These are phyloP conservation scores for Phanerodontia chrysosporium DNA, from an alignment of 768 basidiomycete species.

Conservation along the genomic window DNA sequence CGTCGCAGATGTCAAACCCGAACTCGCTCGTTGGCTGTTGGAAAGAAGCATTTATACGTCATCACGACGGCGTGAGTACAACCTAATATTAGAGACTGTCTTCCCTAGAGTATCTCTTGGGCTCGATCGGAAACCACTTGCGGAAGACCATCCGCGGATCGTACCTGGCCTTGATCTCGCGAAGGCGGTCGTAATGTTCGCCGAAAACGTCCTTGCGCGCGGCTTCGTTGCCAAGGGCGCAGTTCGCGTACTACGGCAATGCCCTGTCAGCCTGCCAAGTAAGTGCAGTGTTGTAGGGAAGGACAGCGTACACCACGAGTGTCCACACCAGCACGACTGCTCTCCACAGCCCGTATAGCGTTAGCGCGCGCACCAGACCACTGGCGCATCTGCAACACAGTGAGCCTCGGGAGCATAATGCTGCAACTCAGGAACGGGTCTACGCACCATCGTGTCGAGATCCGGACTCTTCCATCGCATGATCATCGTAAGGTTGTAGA, in stretches of 20 bases:
- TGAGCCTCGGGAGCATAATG: too few relatives aligned
- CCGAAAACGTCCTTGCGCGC: conserved; percentile 10
- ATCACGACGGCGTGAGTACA: too few relatives aligned
- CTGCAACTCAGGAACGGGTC: too few relatives aligned
- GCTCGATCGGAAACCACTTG: conserved; percentile 7
- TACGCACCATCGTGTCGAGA: neutral
- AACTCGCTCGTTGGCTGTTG: too few relatives aligned
- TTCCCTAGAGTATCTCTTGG: too few relatives aligned
- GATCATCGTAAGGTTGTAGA: conserved; percentile 1
- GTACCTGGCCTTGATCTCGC: conserved; percentile 13
- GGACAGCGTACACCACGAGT: neutral
- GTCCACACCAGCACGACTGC: neutral
- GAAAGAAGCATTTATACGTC: too few relatives aligned
- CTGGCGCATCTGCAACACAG: neutral
- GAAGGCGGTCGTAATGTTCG: conserved; percentile 10
- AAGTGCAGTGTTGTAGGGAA: too few relatives aligned
- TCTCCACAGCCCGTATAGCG: neutral
- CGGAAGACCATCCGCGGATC: conserved; percentile 11
- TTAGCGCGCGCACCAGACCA: neutral
- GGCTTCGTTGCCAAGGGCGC: conserved; percentile 1
- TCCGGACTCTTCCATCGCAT: conserved; percentile 7
- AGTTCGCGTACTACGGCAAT: conserved; percentile 8
- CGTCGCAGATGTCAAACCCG: too few relatives aligned
- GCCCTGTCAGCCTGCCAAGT: too few relatives aligned
- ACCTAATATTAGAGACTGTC: too few relatives aligned